Base-by-base conservation (phyloP, 2,329 filamentous ascomycete genomes). In the Didymella sp. region DNA sequence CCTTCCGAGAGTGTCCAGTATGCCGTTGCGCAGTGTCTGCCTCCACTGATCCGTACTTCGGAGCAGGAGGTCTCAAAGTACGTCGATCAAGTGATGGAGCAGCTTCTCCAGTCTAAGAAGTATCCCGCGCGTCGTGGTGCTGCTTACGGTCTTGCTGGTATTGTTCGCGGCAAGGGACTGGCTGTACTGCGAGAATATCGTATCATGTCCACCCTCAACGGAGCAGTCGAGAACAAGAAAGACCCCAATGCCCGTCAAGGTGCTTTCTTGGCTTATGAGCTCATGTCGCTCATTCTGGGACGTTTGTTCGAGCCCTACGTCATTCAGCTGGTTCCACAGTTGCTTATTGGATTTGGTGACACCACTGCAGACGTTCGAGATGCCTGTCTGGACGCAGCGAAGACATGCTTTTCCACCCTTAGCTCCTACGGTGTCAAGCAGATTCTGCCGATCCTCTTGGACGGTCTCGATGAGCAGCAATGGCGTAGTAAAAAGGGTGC, bases 401-500 rank as follows among this genome's bases (percentile, higher is more conserved):
- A 97, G 79, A 90, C 92, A 11, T 97, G 92, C 76, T 99, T 99
- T 77, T 89, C 91, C 5, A 93, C 88, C 66, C 80, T 99, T 53
- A 98, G 92, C 77, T 98, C 95, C 0, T 99, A 91, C 68, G 95
- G 95, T 75, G 96, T 99, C 57, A 96, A 96, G 79, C 85, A 95
- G 72, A 93, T 99, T 62, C 81, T 99, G 63, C 95, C 95, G 3
- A 96, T 91, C 12, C 84, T 99, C 7, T 84, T 99, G 2, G 88
- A 95, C 63, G 95, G 96, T 56, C 85, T 99, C 9, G 93, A 98
- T 62, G 95, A 99, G 63, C 87, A 91, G 50, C 94, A 98, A 76
- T 99, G 95, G 95, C 89, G 95, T 71, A 98, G 92, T 79, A 98
- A 99, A 79, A 96, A 96, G 80, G 95, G 96, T 67, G 95, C 95